phyloP scores from a whole-genome alignment of 805 yeast genomes.

The Ogataea trehaloabstinens region DNA sequence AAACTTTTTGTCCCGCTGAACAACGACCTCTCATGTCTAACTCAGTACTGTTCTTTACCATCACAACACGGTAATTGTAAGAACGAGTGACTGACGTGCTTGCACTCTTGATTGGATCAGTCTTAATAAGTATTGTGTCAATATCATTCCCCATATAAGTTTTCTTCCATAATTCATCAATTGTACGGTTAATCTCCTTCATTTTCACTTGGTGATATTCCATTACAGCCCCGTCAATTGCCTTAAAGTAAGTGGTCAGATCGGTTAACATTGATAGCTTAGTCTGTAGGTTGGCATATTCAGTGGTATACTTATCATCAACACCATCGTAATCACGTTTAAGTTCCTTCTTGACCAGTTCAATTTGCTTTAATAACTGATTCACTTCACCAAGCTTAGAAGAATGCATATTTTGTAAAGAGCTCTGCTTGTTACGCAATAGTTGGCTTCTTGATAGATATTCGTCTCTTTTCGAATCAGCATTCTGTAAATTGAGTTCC shows the following conservation, averaged over 20 bases:
- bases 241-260: slow-evolving; percentile 74
- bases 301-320: slow-evolving; percentile 59
- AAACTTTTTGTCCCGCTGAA: slow-evolving; percentile 95
- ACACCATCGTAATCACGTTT: slow-evolving; percentile 69
- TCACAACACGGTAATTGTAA: slow-evolving; percentile 90
- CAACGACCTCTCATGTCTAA: slow-evolving; percentile 98
- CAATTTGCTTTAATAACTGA: slow-evolving; percentile 74
- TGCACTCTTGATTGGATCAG: slow-evolving; percentile 56
- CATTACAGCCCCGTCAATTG: slow-evolving; percentile 92
- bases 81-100: slow-evolving; percentile 47
- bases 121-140: slow-evolving; percentile 80
- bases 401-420: slow-evolving; percentile 61
- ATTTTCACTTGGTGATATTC: slow-evolving; percentile 85
- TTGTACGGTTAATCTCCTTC: slow-evolving; percentile 84
- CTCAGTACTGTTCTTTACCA: slow-evolving; percentile 90
- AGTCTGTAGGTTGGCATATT: slow-evolving; percentile 75
- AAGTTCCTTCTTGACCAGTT: slow-evolving; percentile 55
- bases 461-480: slow-evolving; percentile 57
- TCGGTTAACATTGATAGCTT: slow-evolving; percentile 77
- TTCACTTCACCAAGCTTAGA: slow-evolving; percentile 82
- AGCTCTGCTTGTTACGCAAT: slow-evolving; percentile 51
- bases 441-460: slow-evolving; percentile 57
- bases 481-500: slow-evolving; percentile 38
- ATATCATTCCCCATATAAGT: slow-evolving; percentile 96
- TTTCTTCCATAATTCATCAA: slow-evolving; percentile 90